phyloP scores from a whole-genome alignment of 2,329 filamentous ascomycete genomes.

The Venturia nashicola region DNA sequence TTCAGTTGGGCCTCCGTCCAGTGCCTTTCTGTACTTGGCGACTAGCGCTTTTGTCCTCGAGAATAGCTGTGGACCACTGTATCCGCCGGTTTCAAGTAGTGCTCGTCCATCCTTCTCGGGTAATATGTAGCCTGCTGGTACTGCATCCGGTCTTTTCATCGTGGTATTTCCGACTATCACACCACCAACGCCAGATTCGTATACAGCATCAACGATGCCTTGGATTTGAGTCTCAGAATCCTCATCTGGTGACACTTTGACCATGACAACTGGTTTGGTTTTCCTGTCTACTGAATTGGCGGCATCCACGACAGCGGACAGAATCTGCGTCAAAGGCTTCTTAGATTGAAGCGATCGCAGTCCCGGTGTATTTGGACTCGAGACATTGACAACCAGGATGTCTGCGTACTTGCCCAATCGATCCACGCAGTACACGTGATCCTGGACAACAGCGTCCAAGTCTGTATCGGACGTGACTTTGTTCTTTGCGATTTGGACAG shows the following conservation, averaged over 20 bases:
- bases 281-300: slow-evolving; percentile 57
- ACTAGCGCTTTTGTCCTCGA: slow-evolving; percentile 68
- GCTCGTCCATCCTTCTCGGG: slow-evolving; percentile 53
- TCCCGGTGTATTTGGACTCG: slow-evolving; percentile 89
- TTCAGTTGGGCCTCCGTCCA: slow-evolving; percentile 31
- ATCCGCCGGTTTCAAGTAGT: slow-evolving; percentile 70
- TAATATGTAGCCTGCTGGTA: slow-evolving; percentile 55
- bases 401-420: slow-evolving; percentile 80
- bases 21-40: slow-evolving; percentile 53
- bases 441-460: slow-evolving; percentile 63
- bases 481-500: slow-evolving; percentile 95
- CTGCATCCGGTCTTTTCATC: slow-evolving; percentile 60
- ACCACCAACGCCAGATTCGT: slow-evolving; percentile 76
- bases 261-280: slow-evolving; percentile 75
- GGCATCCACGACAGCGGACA: slow-evolving; percentile 71
- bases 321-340: slow-evolving; percentile 67
- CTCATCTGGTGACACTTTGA: slow-evolving; percentile 96
- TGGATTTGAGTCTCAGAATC: slow-evolving; percentile 72
- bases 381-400: slow-evolving; percentile 95
- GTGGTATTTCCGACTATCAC: slow-evolving; percentile 98
- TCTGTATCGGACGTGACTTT: slow-evolving; percentile 80
- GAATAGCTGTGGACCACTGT: slow-evolving; percentile 84
- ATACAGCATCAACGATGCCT: slow-evolving; percentile 79
- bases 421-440: slow-evolving; percentile 83
- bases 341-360: slow-evolving; percentile 75